phyloP scores from a whole-genome alignment of 2,329 filamentous ascomycete species.

The Diaporthe sp. region DNA sequence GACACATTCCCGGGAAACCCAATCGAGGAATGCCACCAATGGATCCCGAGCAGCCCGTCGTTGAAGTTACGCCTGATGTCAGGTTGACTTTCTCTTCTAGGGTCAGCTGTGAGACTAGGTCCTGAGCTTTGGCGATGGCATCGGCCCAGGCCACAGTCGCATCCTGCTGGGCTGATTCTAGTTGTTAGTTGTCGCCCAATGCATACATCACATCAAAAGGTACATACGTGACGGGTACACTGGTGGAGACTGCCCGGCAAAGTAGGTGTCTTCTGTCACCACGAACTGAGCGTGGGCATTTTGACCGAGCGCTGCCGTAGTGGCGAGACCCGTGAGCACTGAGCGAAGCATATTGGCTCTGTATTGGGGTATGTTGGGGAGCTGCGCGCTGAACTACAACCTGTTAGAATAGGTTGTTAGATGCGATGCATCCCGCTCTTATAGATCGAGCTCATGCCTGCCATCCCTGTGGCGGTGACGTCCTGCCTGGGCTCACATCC shows the following conservation, averaged over 20 bases:
- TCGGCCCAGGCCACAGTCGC: constrained; percentile 76
- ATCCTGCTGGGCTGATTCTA: constrained; percentile 27
- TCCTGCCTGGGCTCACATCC: not conserved
- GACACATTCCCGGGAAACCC: constrained; percentile 60
- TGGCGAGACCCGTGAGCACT: constrained; percentile 21
- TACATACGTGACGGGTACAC: constrained; percentile 67
- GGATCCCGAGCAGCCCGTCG: constrained; percentile 63
- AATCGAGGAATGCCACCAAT: constrained; percentile 56
- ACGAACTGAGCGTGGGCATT: constrained; percentile 20
- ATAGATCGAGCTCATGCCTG: not conserved
- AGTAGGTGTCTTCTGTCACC: constrained; percentile 54
- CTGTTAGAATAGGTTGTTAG: not conserved
- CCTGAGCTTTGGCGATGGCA: constrained; percentile 78
- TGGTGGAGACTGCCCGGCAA: constrained; percentile 64
- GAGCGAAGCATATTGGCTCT: constrained; percentile 26
- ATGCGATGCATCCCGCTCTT: not conserved
- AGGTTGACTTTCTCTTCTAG: constrained; percentile 82
- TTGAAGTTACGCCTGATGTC: constrained; percentile 76
- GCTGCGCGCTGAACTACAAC: not conserved
- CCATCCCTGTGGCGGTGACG: constrained; percentile 16
- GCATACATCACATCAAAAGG: not conserved
- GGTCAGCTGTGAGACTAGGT: constrained; percentile 80
- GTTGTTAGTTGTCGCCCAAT: not conserved
- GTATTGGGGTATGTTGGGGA: not conserved
- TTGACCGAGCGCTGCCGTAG: constrained; percentile 14